Percentiles rank a stretch among this genome's conserved stretches.
phyloP scores from a whole-genome alignment of 169 alveolate genomes.

The Ichthyophthirius multifiliis region DNA sequence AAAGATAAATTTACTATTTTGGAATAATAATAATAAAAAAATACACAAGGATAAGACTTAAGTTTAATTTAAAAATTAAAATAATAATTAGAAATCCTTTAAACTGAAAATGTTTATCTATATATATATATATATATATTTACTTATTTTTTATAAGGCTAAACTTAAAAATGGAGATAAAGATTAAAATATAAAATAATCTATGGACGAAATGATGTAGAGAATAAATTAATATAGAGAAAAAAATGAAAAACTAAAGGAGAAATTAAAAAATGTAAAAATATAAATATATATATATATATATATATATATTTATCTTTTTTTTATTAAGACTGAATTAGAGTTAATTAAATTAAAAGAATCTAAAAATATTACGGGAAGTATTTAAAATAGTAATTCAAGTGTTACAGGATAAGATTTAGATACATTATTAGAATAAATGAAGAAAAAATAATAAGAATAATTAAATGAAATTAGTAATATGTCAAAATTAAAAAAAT shows the following conservation, averaged over 20 bases:
- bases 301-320: background rate
- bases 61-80: background rate
- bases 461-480: background rate
- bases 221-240: background rate
- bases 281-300: background rate
- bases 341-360: background rate
- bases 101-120: background rate
- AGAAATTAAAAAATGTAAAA: background rate
- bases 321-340: background rate
- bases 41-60: background rate
- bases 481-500: too few species aligned
- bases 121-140: too few species aligned
- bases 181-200: background rate
- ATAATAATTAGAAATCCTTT: background rate
- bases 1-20: conserved; percentile 1
- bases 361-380: background rate
- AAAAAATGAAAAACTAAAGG: background rate
- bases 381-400: background rate
- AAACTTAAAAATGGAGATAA: background rate
- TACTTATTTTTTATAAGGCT: background rate
- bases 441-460: background rate
- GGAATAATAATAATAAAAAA: conserved; percentile 29
- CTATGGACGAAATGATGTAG: conserved; percentile 1
- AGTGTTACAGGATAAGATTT: background rate
- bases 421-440: background rate